Conservation (phyloP, 2,329 filamentous ascomycete species). For the Phoma sp. region DNA sequence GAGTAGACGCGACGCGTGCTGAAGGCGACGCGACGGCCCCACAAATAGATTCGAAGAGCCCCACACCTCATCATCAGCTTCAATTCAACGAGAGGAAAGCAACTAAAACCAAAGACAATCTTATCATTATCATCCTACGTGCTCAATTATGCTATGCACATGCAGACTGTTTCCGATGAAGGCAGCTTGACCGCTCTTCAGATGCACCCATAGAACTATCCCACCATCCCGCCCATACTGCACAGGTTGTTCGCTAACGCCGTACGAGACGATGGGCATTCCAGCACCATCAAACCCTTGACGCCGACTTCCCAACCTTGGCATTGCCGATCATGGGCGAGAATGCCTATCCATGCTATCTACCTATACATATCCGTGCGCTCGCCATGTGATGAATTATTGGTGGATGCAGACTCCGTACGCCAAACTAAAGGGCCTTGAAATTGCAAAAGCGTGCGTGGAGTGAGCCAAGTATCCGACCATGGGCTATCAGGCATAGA, state of each 20-base stretch:
- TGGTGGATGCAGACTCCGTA: constrained; percentile 1
- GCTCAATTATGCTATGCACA: constrained; percentile 10
- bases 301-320: constrained; percentile 9
- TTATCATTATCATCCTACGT: not conserved
- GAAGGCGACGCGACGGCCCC: constrained; percentile 49
- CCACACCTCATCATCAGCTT: not conserved
- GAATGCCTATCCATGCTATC: constrained; percentile 1
- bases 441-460: not conserved
- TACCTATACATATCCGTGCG: constrained; percentile 10
- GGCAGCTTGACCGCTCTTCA: constrained; percentile 2
- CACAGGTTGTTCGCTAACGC: constrained; percentile 5
- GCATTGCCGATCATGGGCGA: constrained; percentile 8
- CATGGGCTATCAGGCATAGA: not conserved
- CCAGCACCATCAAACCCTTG: constrained; percentile 26
- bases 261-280: constrained; percentile 29
- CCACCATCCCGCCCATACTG: constrained; percentile 1
- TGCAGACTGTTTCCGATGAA: not conserved
- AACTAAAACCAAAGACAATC: too few relatives aligned
- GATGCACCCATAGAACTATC: constrained; percentile 1
- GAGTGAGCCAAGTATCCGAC: not conserved
- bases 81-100: too few relatives aligned
- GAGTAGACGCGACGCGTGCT: constrained; percentile 24
- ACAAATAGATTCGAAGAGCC: not conserved
- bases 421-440: constrained; percentile 2
- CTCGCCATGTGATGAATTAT: constrained; percentile 7